Evolutionary conservation across 2,329 filamentous ascomycete genomes (phyloP), one percentile per base, ranked within the genome.

Genomic region (Arachnomyces sp.): DNA sequence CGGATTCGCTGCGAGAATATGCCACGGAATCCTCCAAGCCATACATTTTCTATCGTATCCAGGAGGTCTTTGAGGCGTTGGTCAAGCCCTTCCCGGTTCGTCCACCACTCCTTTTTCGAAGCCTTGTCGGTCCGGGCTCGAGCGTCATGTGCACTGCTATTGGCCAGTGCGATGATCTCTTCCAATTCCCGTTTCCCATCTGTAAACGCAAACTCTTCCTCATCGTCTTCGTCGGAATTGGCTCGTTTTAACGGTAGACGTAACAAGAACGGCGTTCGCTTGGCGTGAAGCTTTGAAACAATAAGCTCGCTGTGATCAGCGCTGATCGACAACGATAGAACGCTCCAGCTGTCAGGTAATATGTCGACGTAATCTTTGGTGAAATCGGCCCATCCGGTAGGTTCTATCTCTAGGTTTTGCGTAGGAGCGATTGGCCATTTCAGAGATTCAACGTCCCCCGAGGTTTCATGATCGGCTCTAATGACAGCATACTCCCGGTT

Each of bases 11-110:
- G 83, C 1, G 87, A 89, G 56, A 98, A 90, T n/a, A 98, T 82
- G 12, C 90, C 89, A 42, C 81, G 83, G 72, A 98, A 98, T 0
- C 92, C 92, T 36, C 90, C 89, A 4, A 98, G 77, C 92, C 92
- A 98, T 15, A 92, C 81, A 45, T 85, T 83, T 61, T 98, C 90
- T 30, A 98, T 84, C 44, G 87, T 93, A 39, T 80, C 72, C 1
- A 98, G 71, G 7, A 98, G 74, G 37, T 85, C 81, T 46, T 78
- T 80, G 16, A 98, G 72, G 7, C 86, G 80, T 25, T 68, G 66
- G 56, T 98, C 92, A 12, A 98, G 71, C 2, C 75, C 75, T 60
- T 92, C 83, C 11, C 93, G 78, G 56, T 89, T 84, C 3, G 76
- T 77, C 89, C 92, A 98, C 92, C 92, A 98, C 34, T 81, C 80